Evolutionary conservation across 192 early-diverging fungal species (phyloP), one percentile per base, ranked within the genome.

Genomic region (Backusella luteola): DNA sequence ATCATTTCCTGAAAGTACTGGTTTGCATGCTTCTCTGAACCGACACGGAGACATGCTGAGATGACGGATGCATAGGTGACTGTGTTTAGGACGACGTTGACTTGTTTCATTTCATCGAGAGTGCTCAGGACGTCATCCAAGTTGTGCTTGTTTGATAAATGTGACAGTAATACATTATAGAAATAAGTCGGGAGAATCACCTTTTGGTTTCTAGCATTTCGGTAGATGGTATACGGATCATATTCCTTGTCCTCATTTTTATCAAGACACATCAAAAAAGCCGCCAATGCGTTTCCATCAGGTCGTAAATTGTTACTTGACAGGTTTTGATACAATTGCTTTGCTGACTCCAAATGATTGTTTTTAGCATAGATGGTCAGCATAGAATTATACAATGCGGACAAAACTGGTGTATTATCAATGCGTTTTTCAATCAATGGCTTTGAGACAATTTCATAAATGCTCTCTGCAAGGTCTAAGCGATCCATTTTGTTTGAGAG

Each of bases 91-190:
- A 71, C 77, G 36, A 90, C 77, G 12, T 82, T 82, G 7, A 76
- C 11, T 42, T 53, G 26, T 44, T 86, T 83, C 89, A 90, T 90
- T 46, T 90, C 89, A 15, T 86, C 78, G 53, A 84, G 87, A 4
- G 86, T 74, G 26, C 80, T 78, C 59, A 87, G 44, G 0, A 83
- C 89, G 1, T 76, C 34, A 1, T 88, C 86, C 15, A 81, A 73
- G 56, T 86, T 87, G 53, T 83, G 86, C 6, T 82, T 83, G 71
- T 87, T 87, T 42, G 85, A 85, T 23, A 90, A 72, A 59, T 87
- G 86, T 71, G 86, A 87, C 3, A 90, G 85, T 8, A 88, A 76
- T 7, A 90, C 86, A 66, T 90, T 90, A 67, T 86, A 90, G 68
- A 90, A 86, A 69, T 85, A 90, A 19, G 85, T 76, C 6, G 84